Evolutionary conservation across 768 basidiomycete species (phyloP).

Genomic region (Boletus bicolor): DNA sequence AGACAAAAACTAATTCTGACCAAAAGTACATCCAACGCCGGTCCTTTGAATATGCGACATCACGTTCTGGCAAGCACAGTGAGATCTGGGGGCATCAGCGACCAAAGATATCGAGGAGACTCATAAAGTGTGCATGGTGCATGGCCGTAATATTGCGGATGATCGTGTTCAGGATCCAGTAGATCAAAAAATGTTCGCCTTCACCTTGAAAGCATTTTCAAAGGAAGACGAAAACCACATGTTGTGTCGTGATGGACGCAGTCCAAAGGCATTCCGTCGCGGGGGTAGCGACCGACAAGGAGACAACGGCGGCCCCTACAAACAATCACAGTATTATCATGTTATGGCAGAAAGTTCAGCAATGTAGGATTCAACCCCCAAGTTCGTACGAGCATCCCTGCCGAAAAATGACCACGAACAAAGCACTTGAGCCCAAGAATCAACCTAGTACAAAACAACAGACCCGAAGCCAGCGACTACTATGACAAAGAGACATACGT

Average conservation of each 20-base stretch:
- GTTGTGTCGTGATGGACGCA: background rate
- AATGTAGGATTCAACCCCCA: no score
- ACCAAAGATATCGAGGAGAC: background rate
- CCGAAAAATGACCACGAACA: background rate
- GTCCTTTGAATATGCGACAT: conserved; percentile 3
- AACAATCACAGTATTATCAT: no score
- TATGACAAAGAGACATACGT: background rate
- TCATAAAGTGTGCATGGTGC: background rate
- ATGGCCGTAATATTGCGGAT: background rate
- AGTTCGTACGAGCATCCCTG: background rate
- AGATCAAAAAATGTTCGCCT: background rate
- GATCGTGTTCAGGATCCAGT: background rate
- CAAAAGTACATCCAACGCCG: conserved; percentile 6
- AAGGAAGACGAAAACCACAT: background rate
- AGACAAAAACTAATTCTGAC: background rate
- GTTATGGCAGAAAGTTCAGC: no score
- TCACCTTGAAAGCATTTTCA: background rate
- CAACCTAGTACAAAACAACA: background rate
- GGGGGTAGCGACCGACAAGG: background rate
- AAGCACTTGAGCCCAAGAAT: background rate
- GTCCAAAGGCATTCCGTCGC: background rate
- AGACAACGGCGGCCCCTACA: no score
- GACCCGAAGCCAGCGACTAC: background rate
- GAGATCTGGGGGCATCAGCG: background rate
- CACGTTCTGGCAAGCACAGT: background rate